These are phyloP conservation scores for Marsdenia floribunda DNA, from an alignment of 257 asterid genomes.

Conservation along the genomic window DNA sequence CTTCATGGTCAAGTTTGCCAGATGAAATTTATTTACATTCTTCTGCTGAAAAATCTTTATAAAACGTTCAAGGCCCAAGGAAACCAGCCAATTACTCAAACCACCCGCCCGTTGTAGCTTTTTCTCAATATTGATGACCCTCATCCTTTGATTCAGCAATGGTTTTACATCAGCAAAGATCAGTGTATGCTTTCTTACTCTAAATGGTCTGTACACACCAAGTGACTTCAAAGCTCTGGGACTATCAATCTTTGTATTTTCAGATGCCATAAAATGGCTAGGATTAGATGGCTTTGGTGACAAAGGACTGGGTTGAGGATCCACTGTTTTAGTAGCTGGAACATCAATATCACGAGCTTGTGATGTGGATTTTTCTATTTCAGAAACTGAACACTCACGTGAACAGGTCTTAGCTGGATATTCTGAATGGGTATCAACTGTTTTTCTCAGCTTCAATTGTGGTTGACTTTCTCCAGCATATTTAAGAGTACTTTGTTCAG, in stretches of 20 bases:
- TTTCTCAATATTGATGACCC: slow-evolving; percentile 52
- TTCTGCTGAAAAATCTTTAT: slow-evolving; percentile 50
- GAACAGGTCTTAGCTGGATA: slow-evolving; percentile 23
- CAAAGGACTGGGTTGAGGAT: slow-evolving; percentile 33
- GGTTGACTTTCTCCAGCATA: slow-evolving; percentile 28
- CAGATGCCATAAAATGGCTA: slow-evolving; percentile 25
- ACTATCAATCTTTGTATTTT: slow-evolving; percentile 28
- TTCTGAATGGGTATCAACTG: slow-evolving; percentile 22
- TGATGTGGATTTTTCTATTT: slow-evolving; percentile 37
- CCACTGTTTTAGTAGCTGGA: slow-evolving; percentile 18
- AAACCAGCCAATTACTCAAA: slow-evolving; percentile 71
- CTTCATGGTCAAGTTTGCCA: slow-evolving; percentile 70
- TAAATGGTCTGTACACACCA: slow-evolving; percentile 22
- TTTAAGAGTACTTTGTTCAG: slow-evolving; percentile 24
- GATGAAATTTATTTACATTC: slow-evolving; percentile 55
- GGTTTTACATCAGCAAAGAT: slow-evolving; percentile 30
- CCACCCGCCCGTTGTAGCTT: slow-evolving; percentile 78
- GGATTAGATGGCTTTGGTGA: slow-evolving; percentile 27
- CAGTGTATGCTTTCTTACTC: slow-evolving; percentile 29
- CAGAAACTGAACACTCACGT: slow-evolving; percentile 26
- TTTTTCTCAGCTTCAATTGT: slow-evolving; percentile 29
- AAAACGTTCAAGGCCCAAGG: slow-evolving; percentile 68
- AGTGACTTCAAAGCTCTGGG: slow-evolving; percentile 16
- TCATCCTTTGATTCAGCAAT: slow-evolving; percentile 46
- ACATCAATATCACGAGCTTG: slow-evolving; percentile 28